A percentile compares a stretch with the other conserved stretches of the same genome.
Conservation (phyloP, 108 stramenopile genomes). For the Nitzschia sp. region DNA sequence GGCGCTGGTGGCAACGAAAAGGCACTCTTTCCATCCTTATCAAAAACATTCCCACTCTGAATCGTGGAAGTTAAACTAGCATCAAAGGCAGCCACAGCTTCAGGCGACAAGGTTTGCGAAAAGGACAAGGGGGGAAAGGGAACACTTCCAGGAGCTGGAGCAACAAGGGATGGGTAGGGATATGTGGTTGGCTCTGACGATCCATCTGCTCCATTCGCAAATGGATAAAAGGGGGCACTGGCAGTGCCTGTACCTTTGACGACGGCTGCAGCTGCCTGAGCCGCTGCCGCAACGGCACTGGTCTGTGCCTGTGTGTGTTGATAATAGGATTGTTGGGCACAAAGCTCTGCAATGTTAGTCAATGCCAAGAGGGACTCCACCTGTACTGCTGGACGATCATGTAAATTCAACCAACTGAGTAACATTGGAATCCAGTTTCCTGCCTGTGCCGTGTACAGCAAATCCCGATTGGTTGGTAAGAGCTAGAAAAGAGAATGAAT, state of each 20-base stretch:
- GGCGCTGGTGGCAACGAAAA: slow-evolving; percentile 48
- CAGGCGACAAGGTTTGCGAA: slow-evolving; percentile 52
- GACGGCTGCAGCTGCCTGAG: slow-evolving; percentile 52
- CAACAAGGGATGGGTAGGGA: slow-evolving; percentile 41
- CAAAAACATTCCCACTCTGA: slow-evolving; percentile 33
- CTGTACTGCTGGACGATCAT: slow-evolving; percentile 76
- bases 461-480: slow-evolving; percentile 50
- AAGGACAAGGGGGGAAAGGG: slow-evolving; percentile 62
- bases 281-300: slow-evolving; percentile 44
- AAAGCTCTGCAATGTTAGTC: slow-evolving; percentile 63
- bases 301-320: slow-evolving; percentile 41
- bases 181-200: slow-evolving; percentile 24
- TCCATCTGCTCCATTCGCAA: not conserved
- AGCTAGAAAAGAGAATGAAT: slow-evolving; percentile 36
- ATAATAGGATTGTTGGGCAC: slow-evolving; percentile 60
- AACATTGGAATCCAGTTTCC: slow-evolving; percentile 79
- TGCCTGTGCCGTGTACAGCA: slow-evolving; percentile 66
- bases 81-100: slow-evolving; percentile 60
- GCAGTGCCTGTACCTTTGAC: slow-evolving; percentile 32
- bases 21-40: slow-evolving; percentile 15
- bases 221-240: slow-evolving; percentile 15
- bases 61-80: slow-evolving; percentile 52
- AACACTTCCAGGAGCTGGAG: slow-evolving; percentile 48
- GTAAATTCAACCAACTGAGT: slow-evolving; percentile 67
- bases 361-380: slow-evolving; percentile 65